Evolutionary conservation across 768 basidiomycete genomes (phyloP).

Genomic region (Pleurotus citrinopileatus): DNA sequence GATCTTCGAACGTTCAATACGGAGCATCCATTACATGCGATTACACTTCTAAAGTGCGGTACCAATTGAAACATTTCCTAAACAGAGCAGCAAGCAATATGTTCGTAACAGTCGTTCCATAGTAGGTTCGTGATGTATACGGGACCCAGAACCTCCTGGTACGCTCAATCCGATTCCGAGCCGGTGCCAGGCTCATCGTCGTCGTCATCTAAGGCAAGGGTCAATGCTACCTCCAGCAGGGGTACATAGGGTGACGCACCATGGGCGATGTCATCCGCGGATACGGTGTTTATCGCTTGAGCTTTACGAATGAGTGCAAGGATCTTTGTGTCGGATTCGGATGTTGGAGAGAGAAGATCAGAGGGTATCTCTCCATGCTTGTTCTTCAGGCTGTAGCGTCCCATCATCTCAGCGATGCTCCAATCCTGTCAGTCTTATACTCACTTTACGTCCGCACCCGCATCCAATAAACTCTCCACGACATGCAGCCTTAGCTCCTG

Average conservation of each 20-base stretch:
- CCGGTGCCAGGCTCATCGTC: slow-evolving; percentile 24
- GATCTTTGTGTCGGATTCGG: slow-evolving; percentile 46
- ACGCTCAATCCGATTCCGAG: slow-evolving; percentile 34
- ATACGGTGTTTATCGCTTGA: slow-evolving; percentile 48
- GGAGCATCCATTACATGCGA: no score
- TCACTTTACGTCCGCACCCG: slow-evolving; percentile 71
- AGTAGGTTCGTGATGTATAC: no score
- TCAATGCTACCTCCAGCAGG: not conserved
- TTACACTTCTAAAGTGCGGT: no score
- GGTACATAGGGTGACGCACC: slow-evolving; percentile 47
- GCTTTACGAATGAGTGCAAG: slow-evolving; percentile 49
- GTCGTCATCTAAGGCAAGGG: slow-evolving; percentile 22
- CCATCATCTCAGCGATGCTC: slow-evolving; percentile 29
- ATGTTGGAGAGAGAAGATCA: slow-evolving; percentile 46
- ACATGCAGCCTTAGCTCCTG: slow-evolving; percentile 50
- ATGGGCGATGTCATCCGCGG: slow-evolving; percentile 60
- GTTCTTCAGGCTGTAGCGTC: slow-evolving; percentile 72
- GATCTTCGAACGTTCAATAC: no score
- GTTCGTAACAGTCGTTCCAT: no score
- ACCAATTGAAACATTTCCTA: no score
- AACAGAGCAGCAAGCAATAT: no score
- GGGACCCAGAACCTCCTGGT: no score
- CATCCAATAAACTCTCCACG: slow-evolving; percentile 68
- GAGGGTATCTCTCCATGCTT: slow-evolving; percentile 57
- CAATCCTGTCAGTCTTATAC: slow-evolving; percentile 18